Evolutionary conservation across 441 rosid genomes (phyloP), one percentile per base, ranked within the genome.

Genomic region (Raphanus hybrid): DNA sequence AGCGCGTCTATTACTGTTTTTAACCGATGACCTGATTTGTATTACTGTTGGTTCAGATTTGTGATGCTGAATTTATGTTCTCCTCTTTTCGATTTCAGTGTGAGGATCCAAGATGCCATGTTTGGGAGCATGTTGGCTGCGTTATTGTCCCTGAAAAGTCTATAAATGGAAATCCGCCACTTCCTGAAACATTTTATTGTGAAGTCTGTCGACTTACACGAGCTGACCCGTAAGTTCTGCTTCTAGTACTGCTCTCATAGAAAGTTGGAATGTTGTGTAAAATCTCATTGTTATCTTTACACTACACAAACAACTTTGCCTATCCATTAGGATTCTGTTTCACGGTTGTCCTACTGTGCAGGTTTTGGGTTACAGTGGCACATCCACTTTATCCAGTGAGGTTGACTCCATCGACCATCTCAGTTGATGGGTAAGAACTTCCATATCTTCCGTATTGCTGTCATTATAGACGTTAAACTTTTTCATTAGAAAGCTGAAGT

Each of bases 191-290:
- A 66, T 96, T 90, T 83, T 94, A 87, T 71, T 96, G 99, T 78
- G 99, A 96, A 85, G 78, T 89, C 64, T 96, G 98, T 80, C 93
- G 99, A 66, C 97, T 96, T 58, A 78, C 85, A 75, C 91, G 98
- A 67, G 97, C 98, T 81, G 99, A 96, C 77, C 99, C 98, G 99
- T 96, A 89, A 45, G 52, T 34, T n/a, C 14, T 34, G n/a, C 52
- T 27, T 58, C 32, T n/a, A 45, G 68, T 15, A 50, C 37, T 55
- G n/a, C 57, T 52, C 8, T 29, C 48, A 6, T 48, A 50, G 66
- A 65, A 29, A 16, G 54, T 41, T 60, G 15, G 48, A 10, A 29
- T 64, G 14, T 34, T 57, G 2, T 70, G 70, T 74, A 26, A 6
- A 54, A 58, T 43, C 6, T 64, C 12, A 16, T 43, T 43, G 10